Evolutionary conservation across 129 eudicot genomes (phyloP).

Genomic region (Flaveria trinervia): DNA sequence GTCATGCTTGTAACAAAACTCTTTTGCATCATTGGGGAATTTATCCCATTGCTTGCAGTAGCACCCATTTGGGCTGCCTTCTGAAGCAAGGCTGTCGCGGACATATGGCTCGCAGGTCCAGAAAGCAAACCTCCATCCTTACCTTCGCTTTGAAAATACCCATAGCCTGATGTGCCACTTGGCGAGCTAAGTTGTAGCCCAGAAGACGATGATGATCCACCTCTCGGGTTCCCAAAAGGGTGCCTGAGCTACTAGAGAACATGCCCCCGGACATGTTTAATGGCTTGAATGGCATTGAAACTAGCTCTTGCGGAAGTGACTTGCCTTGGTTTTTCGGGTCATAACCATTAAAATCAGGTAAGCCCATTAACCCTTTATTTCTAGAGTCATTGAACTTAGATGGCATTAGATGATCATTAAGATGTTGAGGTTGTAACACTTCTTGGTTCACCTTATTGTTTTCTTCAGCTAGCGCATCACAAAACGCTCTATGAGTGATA

Average conservation of each 20-base stretch:
- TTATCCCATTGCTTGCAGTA: constrained; percentile 55
- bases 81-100: constrained; percentile 81
- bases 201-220: constrained; percentile 55
- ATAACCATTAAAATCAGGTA: constrained; percentile 53
- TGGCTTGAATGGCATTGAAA: constrained; percentile 63
- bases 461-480: constrained; percentile 81
- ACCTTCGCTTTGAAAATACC: constrained; percentile 43
- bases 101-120: constrained; percentile 57
- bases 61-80: constrained; percentile 71
- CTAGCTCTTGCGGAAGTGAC: constrained; percentile 52
- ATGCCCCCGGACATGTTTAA: constrained; percentile 61
- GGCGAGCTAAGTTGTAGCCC: constrained; percentile 80
- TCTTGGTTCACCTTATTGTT: constrained; percentile 69
- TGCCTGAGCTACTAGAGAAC: constrained; percentile 60
- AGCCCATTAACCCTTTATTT: constrained; percentile 47
- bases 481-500: constrained; percentile 82
- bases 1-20: constrained; percentile 60
- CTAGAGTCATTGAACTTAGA: constrained; percentile 25
- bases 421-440: constrained; percentile 46
- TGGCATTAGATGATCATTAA: constrained; percentile 42
- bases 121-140: constrained; percentile 43
- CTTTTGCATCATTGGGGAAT: constrained; percentile 86
- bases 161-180: constrained; percentile 37
- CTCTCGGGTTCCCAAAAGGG: constrained; percentile 55
- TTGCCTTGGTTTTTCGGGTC: constrained; percentile 42